phyloP scores from a whole-genome alignment of 345 rosid genomes.

The Populus simonii region DNA sequence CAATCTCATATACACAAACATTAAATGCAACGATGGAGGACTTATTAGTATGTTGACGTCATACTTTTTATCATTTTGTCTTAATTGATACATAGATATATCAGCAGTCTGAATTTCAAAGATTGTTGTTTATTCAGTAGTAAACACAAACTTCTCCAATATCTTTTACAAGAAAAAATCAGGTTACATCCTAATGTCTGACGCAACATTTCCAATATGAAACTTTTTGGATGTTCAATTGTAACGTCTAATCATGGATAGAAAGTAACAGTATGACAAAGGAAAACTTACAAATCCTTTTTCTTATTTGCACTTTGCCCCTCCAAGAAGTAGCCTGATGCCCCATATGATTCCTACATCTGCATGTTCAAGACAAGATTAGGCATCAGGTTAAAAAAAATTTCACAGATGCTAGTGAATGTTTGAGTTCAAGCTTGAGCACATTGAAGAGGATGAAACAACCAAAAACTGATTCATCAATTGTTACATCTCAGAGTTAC shows the following conservation, averaged over 20 bases:
- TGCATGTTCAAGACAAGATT: conserved; percentile 30
- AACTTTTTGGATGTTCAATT: not conserved
- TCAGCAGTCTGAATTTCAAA: not conserved
- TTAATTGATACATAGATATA: not conserved
- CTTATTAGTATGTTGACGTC: too few species aligned
- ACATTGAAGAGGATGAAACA: not conserved
- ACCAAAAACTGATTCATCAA: not conserved
- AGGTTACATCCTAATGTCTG: not conserved
- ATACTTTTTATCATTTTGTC: not conserved
- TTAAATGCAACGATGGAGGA: too few species aligned
- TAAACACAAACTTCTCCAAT: not conserved
- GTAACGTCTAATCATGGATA: not conserved
- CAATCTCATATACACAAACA: too few species aligned
- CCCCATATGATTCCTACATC: conserved; percentile 94
- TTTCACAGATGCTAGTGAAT: not conserved
- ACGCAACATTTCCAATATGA: not conserved
- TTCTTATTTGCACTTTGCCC: conserved; percentile 45
- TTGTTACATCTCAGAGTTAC: conserved; percentile 27
- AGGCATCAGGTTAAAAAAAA: conserved; percentile 10
- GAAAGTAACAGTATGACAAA: not conserved
- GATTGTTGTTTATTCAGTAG: not conserved
- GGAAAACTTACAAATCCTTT: conserved; percentile 41
- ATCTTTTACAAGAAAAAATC: not conserved
- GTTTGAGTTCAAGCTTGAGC: not conserved
- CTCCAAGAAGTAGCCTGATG: conserved; percentile 83